Evolutionary conservation across 306 rosid genomes (phyloP).

Genomic region (Heteromeles arbutifolia): DNA sequence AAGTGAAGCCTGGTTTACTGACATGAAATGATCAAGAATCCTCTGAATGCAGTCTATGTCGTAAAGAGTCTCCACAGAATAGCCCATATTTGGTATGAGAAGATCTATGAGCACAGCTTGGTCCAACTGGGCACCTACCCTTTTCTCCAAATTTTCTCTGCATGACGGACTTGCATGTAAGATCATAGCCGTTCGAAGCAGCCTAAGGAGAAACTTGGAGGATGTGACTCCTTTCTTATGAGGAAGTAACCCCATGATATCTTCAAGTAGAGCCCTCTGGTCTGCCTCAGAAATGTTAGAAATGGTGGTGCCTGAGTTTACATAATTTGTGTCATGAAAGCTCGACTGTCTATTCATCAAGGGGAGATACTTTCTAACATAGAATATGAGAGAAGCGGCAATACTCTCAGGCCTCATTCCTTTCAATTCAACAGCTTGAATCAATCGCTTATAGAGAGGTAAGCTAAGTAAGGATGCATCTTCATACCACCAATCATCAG

Average conservation of each 20-base stretch:
- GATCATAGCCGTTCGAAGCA: conserved; percentile 57
- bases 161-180: conserved; percentile 65
- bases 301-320: conserved; percentile 29
- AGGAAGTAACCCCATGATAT: conserved; percentile 59
- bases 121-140: conserved; percentile 61
- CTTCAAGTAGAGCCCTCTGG: conserved; percentile 61
- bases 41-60: conserved; percentile 74
- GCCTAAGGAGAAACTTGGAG: conserved; percentile 53
- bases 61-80: conserved; percentile 70
- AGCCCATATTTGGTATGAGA: conserved; percentile 69
- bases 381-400: conserved; percentile 49
- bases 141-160: conserved; percentile 74
- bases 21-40: conserved; percentile 68
- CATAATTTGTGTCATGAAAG: conserved; percentile 42
- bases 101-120: conserved; percentile 66
- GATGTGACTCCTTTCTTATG: conserved; percentile 47
- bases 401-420: conserved; percentile 66
- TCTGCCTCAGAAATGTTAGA: conserved; percentile 45
- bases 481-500: conserved; percentile 74
- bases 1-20: conserved; percentile 29
- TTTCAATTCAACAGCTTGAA: conserved; percentile 53
- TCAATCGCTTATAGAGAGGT: conserved; percentile 46
- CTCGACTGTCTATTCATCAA: conserved; percentile 57
- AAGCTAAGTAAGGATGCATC: conserved; percentile 63
- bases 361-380: conserved; percentile 53